Percentiles rank a stretch among this genome's conserved stretches.
Conservation (phyloP, 2,329 filamentous ascomycete genomes). For the Sporothrix globosa region DNA sequence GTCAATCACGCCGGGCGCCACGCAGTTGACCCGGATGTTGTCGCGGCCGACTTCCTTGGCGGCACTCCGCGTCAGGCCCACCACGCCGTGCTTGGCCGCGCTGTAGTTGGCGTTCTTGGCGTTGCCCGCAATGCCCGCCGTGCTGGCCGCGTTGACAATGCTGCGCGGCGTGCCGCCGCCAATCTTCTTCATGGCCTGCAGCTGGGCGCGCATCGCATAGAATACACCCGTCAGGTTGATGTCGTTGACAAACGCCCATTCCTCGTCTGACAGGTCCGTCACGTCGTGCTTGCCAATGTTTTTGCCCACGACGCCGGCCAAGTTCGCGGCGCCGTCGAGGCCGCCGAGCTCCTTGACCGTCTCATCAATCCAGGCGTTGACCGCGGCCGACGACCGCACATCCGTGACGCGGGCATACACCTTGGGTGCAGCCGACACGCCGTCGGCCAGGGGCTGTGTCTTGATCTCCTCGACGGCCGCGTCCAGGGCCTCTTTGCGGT, state of each 20-base stretch:
- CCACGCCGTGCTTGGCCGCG: conserved; percentile 40
- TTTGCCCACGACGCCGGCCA: conserved; percentile 45
- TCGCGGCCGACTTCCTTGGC: conserved; percentile 39
- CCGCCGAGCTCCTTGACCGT: conserved; percentile 43
- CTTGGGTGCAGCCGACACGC: neutral
- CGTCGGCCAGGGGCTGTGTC: neutral
- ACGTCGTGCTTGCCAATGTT: conserved; percentile 39
- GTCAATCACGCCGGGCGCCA: conserved; percentile 39
- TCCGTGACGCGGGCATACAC: conserved; percentile 38
- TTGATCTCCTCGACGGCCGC: conserved; percentile 28
- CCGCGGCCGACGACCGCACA: conserved; percentile 42
- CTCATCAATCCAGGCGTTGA: conserved; percentile 44
- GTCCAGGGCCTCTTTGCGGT: conserved; percentile 44
- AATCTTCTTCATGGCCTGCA: conserved; percentile 34
- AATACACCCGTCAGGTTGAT: conserved; percentile 56
- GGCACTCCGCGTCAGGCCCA: conserved; percentile 42
- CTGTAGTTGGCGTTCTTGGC: conserved; percentile 42
- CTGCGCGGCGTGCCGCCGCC: conserved; percentile 41
- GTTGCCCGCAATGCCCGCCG: conserved; percentile 48
- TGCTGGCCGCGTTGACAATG: conserved; percentile 31
- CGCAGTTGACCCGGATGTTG: conserved; percentile 39
- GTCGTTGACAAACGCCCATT: conserved; percentile 37
- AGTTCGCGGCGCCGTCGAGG: conserved; percentile 47
- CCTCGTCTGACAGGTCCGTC: conserved; percentile 32
- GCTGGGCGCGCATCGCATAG: conserved; percentile 49